These are phyloP conservation scores for Epichloe hybrida DNA, from an alignment of 2,329 filamentous ascomycete species.

Conservation along the genomic window DNA sequence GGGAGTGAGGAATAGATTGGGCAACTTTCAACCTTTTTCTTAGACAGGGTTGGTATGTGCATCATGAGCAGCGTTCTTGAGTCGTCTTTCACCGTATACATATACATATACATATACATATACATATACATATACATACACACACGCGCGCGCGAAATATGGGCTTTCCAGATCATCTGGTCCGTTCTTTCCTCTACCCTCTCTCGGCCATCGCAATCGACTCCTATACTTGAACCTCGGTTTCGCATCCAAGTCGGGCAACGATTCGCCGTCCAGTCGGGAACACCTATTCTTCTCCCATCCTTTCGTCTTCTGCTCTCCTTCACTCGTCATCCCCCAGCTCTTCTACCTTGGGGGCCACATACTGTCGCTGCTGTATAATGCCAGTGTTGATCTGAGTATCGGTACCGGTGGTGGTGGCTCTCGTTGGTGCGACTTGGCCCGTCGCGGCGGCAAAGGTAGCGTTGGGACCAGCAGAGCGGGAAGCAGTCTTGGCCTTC, in stretches of 20 bases:
- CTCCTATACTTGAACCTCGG: neutral
- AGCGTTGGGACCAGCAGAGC: constrained; percentile 21
- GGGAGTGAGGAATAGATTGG: constrained; percentile 12
- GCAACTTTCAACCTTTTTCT: no score
- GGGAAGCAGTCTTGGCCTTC: constrained; percentile 29
- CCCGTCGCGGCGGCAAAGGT: constrained; percentile 40
- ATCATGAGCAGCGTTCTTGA: neutral
- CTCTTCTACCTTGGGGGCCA: constrained; percentile 40
- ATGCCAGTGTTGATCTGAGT: constrained; percentile 36
- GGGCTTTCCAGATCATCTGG: neutral
- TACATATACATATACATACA: neutral
- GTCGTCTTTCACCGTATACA: neutral
- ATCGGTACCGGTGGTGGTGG: constrained; percentile 42
- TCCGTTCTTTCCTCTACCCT: neutral
- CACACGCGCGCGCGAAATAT: neutral
- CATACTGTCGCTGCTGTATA: constrained; percentile 30
- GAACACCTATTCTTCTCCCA: neutral
- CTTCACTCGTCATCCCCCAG: constrained; percentile 34
- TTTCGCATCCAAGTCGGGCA: no score
- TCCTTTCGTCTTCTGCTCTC: neutral
- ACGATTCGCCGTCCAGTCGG: neutral
- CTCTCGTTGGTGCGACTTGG: constrained; percentile 36
- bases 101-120: no score
- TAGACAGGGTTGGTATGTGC: no score
- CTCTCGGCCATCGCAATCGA: neutral